Evolutionary conservation across 495 filamentous ascomycete genomes (phyloP), one percentile per base, ranked within the genome.

Genomic region (Xylaria intraflava): DNA sequence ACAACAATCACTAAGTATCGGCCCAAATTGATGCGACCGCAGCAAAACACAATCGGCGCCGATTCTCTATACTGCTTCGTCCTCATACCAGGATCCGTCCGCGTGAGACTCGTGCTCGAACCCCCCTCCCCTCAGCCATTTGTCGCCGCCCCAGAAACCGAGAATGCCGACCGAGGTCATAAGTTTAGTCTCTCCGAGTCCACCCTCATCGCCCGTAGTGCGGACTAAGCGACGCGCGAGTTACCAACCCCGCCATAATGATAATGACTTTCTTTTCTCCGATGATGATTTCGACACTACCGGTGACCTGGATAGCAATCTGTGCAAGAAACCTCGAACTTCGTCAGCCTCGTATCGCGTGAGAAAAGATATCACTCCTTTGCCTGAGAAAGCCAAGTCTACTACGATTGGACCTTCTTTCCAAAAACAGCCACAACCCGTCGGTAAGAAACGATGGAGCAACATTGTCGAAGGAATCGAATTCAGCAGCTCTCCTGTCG

Each of bases 231-330:
- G 56, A 20, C 3, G 42, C 9, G 47, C 26, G 39, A 50, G 36
- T 12, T 26, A 26, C 10, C 35, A 31, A 30, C 11, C 33, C 23
- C 57, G 40, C 7, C 50, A 36, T 38, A 46, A 55, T 40, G 36
- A 55, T 42, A 11, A 54, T 48, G 62, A 59, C 33, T 65, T 67
- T 46, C 29, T 68, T 30, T 65, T 80, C 46, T 62, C 77, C 11
- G 80, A 77, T 0, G 78, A 83, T 53, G 76, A 82, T 20, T 70
- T 78, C 51, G 76, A 81, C 49, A 68, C 57, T 33, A 69, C 61
- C 11, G 58, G 64, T 3, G 65, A 66, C 31, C 42, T 65, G 9
- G 65, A 70, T 24, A 62, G 42, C 30, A 49, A 41, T 36, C 42
- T 56, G 36, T 39, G 40, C 9, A 56, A 66, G 53, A 62, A 56